Percentiles rank a stretch among this genome's conserved stretches.
These are phyloP conservation scores for Phoma sp. DNA, from an alignment of 2,329 filamentous ascomycete species.

Conservation along the genomic window DNA sequence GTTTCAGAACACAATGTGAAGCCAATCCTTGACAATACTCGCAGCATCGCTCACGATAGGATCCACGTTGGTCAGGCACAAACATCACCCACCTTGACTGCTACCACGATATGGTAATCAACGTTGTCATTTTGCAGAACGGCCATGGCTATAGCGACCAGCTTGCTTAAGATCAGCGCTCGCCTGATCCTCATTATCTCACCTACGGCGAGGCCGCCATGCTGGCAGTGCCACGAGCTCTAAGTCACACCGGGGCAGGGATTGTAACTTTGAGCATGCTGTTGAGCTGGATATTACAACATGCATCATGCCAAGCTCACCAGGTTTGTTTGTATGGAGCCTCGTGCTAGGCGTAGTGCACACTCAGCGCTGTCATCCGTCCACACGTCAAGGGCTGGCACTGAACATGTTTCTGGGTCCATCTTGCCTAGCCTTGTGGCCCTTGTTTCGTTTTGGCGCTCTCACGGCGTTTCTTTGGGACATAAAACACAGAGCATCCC, in stretches of 20 bases:
- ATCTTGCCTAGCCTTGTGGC: slow-evolving; percentile 12
- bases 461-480: slow-evolving; percentile 19
- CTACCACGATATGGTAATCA: slow-evolving; percentile 17
- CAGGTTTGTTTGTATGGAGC: slow-evolving; percentile 28
- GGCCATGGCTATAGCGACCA: slow-evolving; percentile 17
- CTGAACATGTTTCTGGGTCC: slow-evolving; percentile 22
- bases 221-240: slow-evolving; percentile 29
- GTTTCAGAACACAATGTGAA: slow-evolving; percentile 21
- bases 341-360: slow-evolving; percentile 19
- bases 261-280: slow-evolving; percentile 2
- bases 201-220: slow-evolving; percentile 17
- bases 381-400: slow-evolving; percentile 26
- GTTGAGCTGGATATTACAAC: slow-evolving; percentile 8
- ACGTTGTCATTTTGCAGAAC: slow-evolving; percentile 17
- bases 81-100: slow-evolving; percentile 20
- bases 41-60: slow-evolving; percentile 31
- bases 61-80: slow-evolving; percentile 33
- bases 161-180: slow-evolving; percentile 23
- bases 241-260: slow-evolving; percentile 18
- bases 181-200: slow-evolving; percentile 31
- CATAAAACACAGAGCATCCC: slow-evolving; percentile 29
- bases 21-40: slow-evolving; percentile 22
- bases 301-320: slow-evolving; percentile 22
- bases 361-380: slow-evolving; percentile 18
- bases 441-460: slow-evolving; percentile 23